phyloP scores from a whole-genome alignment of 2,329 filamentous ascomycete species.

The Penicillium sp. region DNA sequence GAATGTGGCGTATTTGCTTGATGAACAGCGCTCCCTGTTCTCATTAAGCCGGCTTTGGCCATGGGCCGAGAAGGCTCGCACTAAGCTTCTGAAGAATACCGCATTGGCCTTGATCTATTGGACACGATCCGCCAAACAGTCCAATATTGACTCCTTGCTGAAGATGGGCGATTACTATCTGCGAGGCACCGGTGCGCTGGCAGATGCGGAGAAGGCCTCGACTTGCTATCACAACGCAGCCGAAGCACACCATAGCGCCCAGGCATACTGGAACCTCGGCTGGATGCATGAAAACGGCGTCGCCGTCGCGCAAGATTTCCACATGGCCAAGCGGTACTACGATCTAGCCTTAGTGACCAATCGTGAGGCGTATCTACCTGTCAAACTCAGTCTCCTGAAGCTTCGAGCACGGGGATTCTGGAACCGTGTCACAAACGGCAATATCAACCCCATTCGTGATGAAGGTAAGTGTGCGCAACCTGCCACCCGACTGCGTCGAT shows the following conservation, averaged over 20 bases:
- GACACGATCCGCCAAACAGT: conserved; percentile 88
- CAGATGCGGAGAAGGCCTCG: conserved; percentile 77
- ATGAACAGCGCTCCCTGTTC: conserved; percentile 61
- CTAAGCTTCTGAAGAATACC: conserved; percentile 51
- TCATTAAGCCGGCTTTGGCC: conserved; percentile 51
- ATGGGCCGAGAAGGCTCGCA: conserved; percentile 37
- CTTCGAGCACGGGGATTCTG: conserved; percentile 80
- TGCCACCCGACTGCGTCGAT: conserved; percentile 16
- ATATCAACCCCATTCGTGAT: conserved; percentile 84
- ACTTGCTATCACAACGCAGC: conserved; percentile 89
- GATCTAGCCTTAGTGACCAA: conserved; percentile 89
- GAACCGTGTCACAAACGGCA: conserved; percentile 88
- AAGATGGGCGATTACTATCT: conserved; percentile 99
- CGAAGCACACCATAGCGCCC: conserved; percentile 84
- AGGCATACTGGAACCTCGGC: conserved; percentile 92
- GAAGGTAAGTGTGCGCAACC: conserved; percentile 53
- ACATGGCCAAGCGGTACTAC: conserved; percentile 93
- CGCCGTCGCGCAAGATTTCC: conserved; percentile 88
- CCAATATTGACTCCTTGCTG: conserved; percentile 86
- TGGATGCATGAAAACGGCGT: conserved; percentile 99
- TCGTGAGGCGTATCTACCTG: conserved; percentile 86
- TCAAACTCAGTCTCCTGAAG: conserved; percentile 81
- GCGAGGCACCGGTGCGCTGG: conserved; percentile 65
- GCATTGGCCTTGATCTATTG: conserved; percentile 80
- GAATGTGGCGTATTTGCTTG: conserved; percentile 81